Conservation (phyloP, 306 rosid genomes). For the Ormosia semicastrata region DNA sequence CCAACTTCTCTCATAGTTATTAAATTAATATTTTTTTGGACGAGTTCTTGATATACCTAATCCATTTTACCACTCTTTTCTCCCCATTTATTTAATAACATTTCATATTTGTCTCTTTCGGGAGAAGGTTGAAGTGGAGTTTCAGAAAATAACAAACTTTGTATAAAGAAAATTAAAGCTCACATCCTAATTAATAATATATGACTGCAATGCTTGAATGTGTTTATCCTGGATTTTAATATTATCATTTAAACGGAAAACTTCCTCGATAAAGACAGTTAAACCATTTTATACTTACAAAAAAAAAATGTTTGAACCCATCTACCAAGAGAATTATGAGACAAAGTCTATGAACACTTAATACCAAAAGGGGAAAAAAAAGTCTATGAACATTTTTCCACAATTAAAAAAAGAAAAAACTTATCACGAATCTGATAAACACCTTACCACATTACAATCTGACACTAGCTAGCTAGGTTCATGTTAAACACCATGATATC, state of each 20-base stretch:
- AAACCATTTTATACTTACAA: background rate
- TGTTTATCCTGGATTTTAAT: background rate
- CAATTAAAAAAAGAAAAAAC: no score
- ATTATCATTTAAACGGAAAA: background rate
- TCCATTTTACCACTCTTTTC: slow-evolving; percentile 35
- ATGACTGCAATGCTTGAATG: background rate
- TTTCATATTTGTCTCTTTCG: slow-evolving; percentile 21
- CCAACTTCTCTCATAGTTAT: background rate
- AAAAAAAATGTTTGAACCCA: background rate
- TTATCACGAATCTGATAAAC: no score
- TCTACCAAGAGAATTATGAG: background rate
- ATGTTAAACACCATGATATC: no score
- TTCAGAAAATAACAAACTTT: background rate
- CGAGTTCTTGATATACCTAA: slow-evolving; percentile 45
- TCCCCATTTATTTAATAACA: background rate
- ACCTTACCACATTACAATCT: no score
- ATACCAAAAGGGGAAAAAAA: background rate
- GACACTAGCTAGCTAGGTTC: no score
- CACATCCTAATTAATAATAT: background rate
- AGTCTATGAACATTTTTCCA: no score
- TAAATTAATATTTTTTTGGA: slow-evolving; percentile 6
- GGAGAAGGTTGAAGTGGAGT: background rate
- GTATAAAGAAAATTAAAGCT: background rate
- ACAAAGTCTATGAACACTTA: background rate
- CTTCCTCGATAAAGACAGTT: slow-evolving; percentile 19